Conservation (phyloP, 1,139 yeast genomes). For the Schizosaccharomyces versatilis region DNA sequence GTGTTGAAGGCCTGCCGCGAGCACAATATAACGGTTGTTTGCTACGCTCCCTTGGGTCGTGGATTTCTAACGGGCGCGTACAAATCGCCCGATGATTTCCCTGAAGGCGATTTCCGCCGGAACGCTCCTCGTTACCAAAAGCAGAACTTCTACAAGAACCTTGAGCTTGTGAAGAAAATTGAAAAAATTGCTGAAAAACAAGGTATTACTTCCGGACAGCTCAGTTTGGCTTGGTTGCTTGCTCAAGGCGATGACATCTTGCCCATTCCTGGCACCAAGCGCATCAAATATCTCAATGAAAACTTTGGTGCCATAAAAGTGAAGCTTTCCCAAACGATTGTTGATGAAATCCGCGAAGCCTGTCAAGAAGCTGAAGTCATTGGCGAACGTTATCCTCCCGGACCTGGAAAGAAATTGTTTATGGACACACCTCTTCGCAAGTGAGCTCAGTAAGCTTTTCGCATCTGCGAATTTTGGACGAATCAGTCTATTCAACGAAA, state of each 20-base stretch:
- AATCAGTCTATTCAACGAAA: too few species aligned
- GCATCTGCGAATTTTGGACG: too few species aligned
- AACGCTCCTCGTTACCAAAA: slow-evolving; percentile 27
- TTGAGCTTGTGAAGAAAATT: slow-evolving; percentile 28
- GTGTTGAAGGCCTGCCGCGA: slow-evolving; percentile 12
- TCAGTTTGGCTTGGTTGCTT: slow-evolving; percentile 53
- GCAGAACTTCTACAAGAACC: slow-evolving; percentile 35
- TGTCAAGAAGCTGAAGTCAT: slow-evolving; percentile 10
- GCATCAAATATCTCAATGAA: slow-evolving; percentile 33
- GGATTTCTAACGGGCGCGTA: slow-evolving; percentile 52
- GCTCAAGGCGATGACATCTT: slow-evolving; percentile 28
- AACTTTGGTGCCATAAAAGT: slow-evolving; percentile 9
- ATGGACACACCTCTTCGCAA: background rate
- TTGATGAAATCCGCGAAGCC: slow-evolving; percentile 10
- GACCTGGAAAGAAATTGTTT: background rate
- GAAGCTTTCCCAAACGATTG: slow-evolving; percentile 9
- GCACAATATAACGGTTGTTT: slow-evolving; percentile 12
- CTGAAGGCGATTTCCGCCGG: slow-evolving; percentile 35
- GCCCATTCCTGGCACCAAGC: slow-evolving; percentile 62
- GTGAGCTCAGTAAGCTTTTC: too few species aligned
- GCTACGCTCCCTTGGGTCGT: slow-evolving; percentile 39
- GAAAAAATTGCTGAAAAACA: slow-evolving; percentile 24
- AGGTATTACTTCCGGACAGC: slow-evolving; percentile 35
- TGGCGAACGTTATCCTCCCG: slow-evolving; percentile 11
- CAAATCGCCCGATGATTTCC: slow-evolving; percentile 25